Evolutionary conservation across 768 basidiomycete species (phyloP).

Genomic region (Termitomyces sp.): DNA sequence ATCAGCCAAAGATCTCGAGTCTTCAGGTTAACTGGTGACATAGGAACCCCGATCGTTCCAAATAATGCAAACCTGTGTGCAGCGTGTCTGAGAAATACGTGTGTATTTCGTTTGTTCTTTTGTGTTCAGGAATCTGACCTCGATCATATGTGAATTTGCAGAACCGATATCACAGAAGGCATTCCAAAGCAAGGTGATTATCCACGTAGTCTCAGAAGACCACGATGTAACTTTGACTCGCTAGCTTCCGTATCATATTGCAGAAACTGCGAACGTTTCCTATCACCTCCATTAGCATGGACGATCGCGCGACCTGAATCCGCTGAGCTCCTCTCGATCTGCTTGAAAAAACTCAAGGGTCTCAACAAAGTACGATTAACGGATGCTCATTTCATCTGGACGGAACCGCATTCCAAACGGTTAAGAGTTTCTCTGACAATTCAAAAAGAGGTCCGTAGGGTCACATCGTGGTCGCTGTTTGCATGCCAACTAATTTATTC

Average conservation of each 20-base stretch:
- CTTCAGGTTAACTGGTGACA: constrained; percentile 1
- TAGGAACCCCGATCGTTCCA: constrained; percentile 83
- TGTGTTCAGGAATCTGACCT: background rate
- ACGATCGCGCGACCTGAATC: constrained; percentile 84
- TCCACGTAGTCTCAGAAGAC: background rate
- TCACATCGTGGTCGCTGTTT: background rate
- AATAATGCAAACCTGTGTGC: constrained; percentile 94
- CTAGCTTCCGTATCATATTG: constrained; percentile 89
- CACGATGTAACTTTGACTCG: background rate
- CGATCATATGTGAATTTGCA: constrained; percentile 21
- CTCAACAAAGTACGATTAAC: constrained; percentile 92
- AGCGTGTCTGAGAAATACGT: constrained; percentile 85
- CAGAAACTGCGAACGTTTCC: constrained; percentile 93
- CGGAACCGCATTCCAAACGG: constrained; percentile 95
- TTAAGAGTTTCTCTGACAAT: constrained; percentile 92
- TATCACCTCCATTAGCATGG: constrained; percentile 90
- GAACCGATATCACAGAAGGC: constrained; percentile 96
- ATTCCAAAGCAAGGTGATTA: constrained; percentile 90
- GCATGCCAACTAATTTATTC: background rate
- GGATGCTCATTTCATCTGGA: constrained; percentile 99
- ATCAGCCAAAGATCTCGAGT: background rate
- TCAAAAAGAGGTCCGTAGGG: constrained; percentile 84
- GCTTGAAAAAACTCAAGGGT: constrained; percentile 92
- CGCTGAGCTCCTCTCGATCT: constrained; percentile 89
- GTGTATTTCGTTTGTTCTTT: constrained; percentile 19